Evolutionary conservation across 2,329 filamentous ascomycete species (phyloP).

Genomic region (Rhinocladiella mackenziei): DNA sequence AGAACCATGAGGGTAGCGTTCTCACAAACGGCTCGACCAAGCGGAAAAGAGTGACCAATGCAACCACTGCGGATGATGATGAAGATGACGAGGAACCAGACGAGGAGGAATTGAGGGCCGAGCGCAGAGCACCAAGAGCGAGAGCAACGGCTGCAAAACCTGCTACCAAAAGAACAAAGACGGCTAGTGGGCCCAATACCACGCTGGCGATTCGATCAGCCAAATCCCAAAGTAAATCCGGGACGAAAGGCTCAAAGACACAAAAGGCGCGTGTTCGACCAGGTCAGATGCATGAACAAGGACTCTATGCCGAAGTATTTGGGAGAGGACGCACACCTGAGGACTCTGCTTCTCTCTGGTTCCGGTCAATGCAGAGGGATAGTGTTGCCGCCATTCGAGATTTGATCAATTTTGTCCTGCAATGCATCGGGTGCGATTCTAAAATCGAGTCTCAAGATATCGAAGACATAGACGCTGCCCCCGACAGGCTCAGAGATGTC

Average conservation of each 20-base stretch:
- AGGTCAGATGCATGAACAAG: conserved; percentile 51
- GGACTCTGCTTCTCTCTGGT: conserved; percentile 56
- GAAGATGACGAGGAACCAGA: conserved; percentile 38
- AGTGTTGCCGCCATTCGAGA: conserved; percentile 54
- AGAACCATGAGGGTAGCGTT: conserved; percentile 31
- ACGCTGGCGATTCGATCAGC: conserved; percentile 54
- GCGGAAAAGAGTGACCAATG: conserved; percentile 47
- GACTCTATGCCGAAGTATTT: conserved; percentile 61
- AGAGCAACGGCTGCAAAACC: conserved; percentile 39
- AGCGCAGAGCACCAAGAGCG: conserved; percentile 37
- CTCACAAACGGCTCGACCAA: conserved; percentile 39
- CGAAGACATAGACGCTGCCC: conserved; percentile 80
- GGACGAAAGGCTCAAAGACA: conserved; percentile 39
- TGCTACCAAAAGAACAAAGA: conserved; percentile 54
- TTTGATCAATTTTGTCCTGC: conserved; percentile 59
- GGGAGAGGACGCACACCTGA: conserved; percentile 52
- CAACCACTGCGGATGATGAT: conserved; percentile 32
- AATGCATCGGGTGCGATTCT: conserved; percentile 73
- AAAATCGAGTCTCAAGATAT: conserved; percentile 79
- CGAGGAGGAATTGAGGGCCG: conserved; percentile 49
- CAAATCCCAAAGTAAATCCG: conserved; percentile 40
- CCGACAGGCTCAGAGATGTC: conserved; percentile 73
- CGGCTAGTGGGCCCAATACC: conserved; percentile 43
- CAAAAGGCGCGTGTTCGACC: conserved; percentile 51
- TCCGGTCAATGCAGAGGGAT: conserved; percentile 53